These are phyloP conservation scores for Backusella luteola DNA, from an alignment of 192 early-diverging fungal species.

Conservation along the genomic window DNA sequence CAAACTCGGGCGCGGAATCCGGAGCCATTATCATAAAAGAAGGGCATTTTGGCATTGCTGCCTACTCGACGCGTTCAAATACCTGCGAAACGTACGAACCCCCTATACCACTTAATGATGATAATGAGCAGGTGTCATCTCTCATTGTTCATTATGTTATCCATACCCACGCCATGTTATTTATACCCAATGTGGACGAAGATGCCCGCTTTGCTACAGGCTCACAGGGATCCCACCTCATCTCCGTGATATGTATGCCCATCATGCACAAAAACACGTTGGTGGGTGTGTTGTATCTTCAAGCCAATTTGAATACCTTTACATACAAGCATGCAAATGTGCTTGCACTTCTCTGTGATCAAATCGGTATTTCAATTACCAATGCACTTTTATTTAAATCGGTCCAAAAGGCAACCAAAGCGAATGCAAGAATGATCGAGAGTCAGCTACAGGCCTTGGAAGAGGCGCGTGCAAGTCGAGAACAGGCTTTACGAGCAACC, in stretches of 20 bases:
- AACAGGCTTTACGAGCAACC: constrained; percentile 42
- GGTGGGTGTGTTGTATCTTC: constrained; percentile 45
- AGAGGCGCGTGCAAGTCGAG: constrained; percentile 27
- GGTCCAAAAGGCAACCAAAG: constrained; percentile 29
- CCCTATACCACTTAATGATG: constrained; percentile 21
- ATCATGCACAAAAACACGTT: constrained; percentile 43
- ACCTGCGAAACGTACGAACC: constrained; percentile 14
- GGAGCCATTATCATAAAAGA: constrained; percentile 27
- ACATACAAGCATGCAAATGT: constrained; percentile 33
- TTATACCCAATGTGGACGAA: constrained; percentile 28
- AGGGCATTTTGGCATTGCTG: constrained; percentile 18
- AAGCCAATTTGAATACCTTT: constrained; percentile 25
- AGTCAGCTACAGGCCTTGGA: constrained; percentile 20
- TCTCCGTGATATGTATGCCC: constrained; percentile 41
- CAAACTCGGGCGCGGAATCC: constrained; percentile 24
- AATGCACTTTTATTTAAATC: constrained; percentile 47
- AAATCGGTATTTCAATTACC: constrained; percentile 47
- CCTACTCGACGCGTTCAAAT: constrained; percentile 1
- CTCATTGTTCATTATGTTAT: constrained; percentile 26
- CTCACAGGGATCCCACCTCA: constrained; percentile 6
- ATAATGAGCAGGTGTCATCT: constrained; percentile 4
- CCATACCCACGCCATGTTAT: constrained; percentile 17
- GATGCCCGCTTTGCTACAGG: constrained; percentile 28
- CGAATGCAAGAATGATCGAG: constrained; percentile 20
- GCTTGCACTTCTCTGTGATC: constrained; percentile 43